phyloP scores from a whole-genome alignment of 129 eudicot genomes.

The Escallonia herrerae region DNA sequence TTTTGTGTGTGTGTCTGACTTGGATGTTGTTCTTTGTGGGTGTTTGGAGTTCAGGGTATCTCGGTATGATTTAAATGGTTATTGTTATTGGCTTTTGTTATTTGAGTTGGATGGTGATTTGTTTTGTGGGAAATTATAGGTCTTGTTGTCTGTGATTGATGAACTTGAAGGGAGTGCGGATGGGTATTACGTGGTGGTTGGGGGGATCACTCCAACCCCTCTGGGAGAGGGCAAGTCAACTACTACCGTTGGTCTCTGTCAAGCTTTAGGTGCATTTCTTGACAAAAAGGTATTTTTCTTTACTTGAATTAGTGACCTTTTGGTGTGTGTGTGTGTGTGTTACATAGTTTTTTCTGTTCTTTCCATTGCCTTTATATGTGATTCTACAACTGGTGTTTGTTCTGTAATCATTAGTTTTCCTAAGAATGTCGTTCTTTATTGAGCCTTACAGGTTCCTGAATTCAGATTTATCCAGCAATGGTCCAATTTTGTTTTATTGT shows the following conservation, averaged over 20 bases:
- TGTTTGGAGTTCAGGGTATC: background rate
- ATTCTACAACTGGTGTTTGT: too few species aligned
- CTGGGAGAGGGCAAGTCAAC: conserved; percentile 98
- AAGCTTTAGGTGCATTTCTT: conserved; percentile 89
- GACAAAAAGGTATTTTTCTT: conserved; percentile 65
- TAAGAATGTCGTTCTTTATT: background rate
- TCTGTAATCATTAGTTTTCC: too few species aligned
- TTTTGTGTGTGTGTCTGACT: background rate
- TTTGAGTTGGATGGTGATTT: conserved; percentile 4
- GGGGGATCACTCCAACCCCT: conserved; percentile 96
- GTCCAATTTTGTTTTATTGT: background rate
- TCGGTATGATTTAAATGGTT: background rate
- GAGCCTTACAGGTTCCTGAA: background rate
- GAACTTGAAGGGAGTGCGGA: conserved; percentile 61
- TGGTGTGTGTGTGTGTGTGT: too few species aligned
- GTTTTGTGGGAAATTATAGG: conserved; percentile 34
- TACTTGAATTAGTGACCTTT: background rate
- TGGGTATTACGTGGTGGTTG: conserved; percentile 92
- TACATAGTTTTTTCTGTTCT: too few species aligned
- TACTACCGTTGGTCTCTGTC: conserved; percentile 97
- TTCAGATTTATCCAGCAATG: too few species aligned
- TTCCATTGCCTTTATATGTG: too few species aligned
- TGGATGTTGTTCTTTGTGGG: background rate
- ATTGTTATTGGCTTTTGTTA: background rate
- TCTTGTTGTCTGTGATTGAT: conserved; percentile 73